phyloP scores from a whole-genome alignment of 2,329 filamentous ascomycete species.

The Diaporthe citriasiana region DNA sequence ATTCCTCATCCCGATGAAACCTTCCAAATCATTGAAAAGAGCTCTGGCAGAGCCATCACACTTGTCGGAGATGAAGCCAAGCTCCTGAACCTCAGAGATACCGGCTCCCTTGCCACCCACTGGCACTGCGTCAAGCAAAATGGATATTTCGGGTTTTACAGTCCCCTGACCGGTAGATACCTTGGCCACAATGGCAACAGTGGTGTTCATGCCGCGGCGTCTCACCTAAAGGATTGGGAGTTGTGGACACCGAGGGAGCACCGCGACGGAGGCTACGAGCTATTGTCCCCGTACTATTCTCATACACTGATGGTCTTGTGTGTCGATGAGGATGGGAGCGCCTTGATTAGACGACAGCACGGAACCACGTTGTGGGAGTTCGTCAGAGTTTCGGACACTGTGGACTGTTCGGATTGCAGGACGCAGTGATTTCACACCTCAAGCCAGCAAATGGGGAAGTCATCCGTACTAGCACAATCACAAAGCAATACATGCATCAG shows the following conservation, averaged over 20 bases:
- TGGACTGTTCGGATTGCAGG: too few relatives aligned
- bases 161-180: neutral
- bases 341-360: neutral
- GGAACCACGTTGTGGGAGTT: conserved; percentile 1
- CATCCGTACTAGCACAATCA: too few relatives aligned
- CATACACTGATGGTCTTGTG: neutral
- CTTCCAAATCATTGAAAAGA: neutral
- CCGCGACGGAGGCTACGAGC: neutral
- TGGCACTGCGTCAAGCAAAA: neutral
- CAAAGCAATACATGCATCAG: neutral
- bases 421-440: too few relatives aligned
- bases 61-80: accelerated
- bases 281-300: neutral
- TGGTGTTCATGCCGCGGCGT: neutral
- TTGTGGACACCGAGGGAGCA: neutral
- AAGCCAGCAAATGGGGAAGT: too few relatives aligned
- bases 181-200: neutral
- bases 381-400: neutral
- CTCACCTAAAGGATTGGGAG: neutral
- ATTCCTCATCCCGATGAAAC: neutral
- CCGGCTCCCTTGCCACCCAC: accelerated
- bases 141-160: neutral
- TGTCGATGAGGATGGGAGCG: neutral
- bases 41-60: neutral
- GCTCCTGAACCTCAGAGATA: neutral